Base-by-base conservation (phyloP, 2,329 filamentous ascomycete species). In the Alternaria infectoria region DNA sequence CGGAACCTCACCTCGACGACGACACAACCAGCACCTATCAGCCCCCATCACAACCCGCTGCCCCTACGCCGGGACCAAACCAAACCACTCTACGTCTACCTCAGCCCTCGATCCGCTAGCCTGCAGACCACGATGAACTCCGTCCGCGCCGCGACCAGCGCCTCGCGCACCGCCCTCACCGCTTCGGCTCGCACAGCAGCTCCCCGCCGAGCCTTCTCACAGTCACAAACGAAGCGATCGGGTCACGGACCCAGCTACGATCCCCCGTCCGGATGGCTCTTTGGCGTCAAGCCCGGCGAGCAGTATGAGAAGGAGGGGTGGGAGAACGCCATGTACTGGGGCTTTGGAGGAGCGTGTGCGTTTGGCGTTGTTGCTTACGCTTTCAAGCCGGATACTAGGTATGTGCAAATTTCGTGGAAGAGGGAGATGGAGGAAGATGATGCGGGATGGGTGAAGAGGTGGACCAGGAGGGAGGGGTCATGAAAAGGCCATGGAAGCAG, bases 371-470 rank as follows among this genome's bases (percentile, higher is more conserved):
- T 97, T 69, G 93, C 91, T 69, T 93, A 97, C 83, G 93, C 93
- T 67, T 98, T 96, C 81, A 98, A 98, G 89, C 96, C 96, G 57
- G 96, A 99, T 86, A 98, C 95, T 68, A 97, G 93, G 96, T 99
- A 87, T 85, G 94, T 93, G 19, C 13, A 7, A 25, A 36, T 40
- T n/a, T 25, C 3, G 21, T 6, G 15, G 10, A 6, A 11, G 21
- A 12, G n/a, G 8, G 28, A 40, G 49, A 40, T 26, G 51, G 19
- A 43, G 2, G 21, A 21, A 10, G 47, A 30, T 50, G 36, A 43
- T 55, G 26, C 44, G 57, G 43, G 26, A 45, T 23, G 54, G 21
- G 25, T 19, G 5, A 9, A 17, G 9, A 45, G 30, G n/a, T 12
- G 54, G n/a, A 7, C 1, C 9, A 25, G 36, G 26, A 15, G 19